Conservation (phyloP, 352 stramenopile species). For the Phytophthora multivora region DNA sequence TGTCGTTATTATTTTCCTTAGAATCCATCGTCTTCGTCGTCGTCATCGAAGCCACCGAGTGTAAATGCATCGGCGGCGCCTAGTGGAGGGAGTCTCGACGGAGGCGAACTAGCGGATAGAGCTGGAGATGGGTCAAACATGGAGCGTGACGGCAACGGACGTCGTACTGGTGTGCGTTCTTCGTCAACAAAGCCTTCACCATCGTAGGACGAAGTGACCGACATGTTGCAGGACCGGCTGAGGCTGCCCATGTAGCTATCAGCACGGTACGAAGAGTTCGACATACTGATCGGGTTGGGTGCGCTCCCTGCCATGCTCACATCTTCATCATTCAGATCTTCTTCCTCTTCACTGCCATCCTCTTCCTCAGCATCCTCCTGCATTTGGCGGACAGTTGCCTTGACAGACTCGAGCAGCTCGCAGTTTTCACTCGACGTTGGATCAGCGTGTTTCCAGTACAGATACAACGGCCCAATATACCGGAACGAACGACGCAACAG, state of each 20-base stretch:
- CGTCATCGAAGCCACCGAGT: slow-evolving; percentile 67
- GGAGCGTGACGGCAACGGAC: slow-evolving; percentile 38
- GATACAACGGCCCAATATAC: slow-evolving; percentile 93
- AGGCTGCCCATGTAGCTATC: slow-evolving; percentile 65
- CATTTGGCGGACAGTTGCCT: slow-evolving; percentile 64
- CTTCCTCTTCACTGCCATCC: slow-evolving; percentile 49
- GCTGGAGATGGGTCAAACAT: slow-evolving; percentile 72
- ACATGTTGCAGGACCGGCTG: slow-evolving; percentile 58
- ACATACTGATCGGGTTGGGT: slow-evolving; percentile 12
- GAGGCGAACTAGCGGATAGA: slow-evolving; percentile 70
- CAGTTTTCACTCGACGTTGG: slow-evolving; percentile 76
- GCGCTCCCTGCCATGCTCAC: slow-evolving; percentile 68
- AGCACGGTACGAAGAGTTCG: slow-evolving; percentile 36
- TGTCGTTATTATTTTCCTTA: slow-evolving; percentile 30
- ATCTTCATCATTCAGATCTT: slow-evolving; percentile 54
- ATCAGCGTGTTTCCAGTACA: slow-evolving; percentile 94
- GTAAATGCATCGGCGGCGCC: slow-evolving; percentile 53
- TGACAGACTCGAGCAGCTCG: slow-evolving; percentile 63
- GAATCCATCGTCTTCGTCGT: slow-evolving; percentile 69
- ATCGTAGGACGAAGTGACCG: slow-evolving; percentile 57
- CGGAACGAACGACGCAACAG: slow-evolving; percentile 93
- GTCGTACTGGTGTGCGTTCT: slow-evolving; percentile 41
- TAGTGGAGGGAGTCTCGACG: slow-evolving; percentile 67
- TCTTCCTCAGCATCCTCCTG: slow-evolving; percentile 55
- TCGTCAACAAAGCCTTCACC: slow-evolving; percentile 50